Conservation (phyloP, 768 basidiomycete species). For the Ramaria rubella region DNA sequence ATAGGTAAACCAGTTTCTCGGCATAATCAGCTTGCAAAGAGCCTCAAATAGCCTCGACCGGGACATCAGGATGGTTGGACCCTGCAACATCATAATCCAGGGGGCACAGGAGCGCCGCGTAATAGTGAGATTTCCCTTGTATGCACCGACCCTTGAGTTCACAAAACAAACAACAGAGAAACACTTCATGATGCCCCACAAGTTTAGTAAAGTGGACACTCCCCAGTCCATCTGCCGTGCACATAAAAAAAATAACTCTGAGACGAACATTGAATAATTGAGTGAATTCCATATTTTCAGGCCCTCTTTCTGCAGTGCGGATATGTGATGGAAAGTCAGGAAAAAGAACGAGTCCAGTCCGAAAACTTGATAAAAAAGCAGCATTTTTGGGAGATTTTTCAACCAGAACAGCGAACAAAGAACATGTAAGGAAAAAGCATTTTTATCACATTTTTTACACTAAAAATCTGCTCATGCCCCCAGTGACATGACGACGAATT, state of each 20-base stretch:
- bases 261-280: conserved; percentile 11
- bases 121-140: conserved; percentile 26
- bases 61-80: conserved; percentile 20
- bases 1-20: not conserved
- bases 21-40: not conserved
- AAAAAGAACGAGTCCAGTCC: conserved; percentile 29
- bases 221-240: conserved; percentile 31
- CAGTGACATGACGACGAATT: too few species aligned
- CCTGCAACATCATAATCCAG: conserved; percentile 17
- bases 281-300: conserved; percentile 29
- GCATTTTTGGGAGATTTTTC: too few species aligned
- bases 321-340: conserved; percentile 27
- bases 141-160: conserved; percentile 25
- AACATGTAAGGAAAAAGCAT: too few species aligned
- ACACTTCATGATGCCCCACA: conserved; percentile 29
- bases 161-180: conserved; percentile 29
- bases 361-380: too few species aligned
- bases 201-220: conserved; percentile 27
- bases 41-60: not conserved
- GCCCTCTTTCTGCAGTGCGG: conserved; percentile 27
- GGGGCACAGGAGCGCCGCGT: conserved; percentile 27
- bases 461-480: too few species aligned
- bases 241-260: conserved; percentile 19
- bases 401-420: too few species aligned
- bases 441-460: too few species aligned